Evolutionary conservation across 164 flowering plant species (phyloP), one percentile per base, ranked within the genome.

Genomic region (Macadamia tetraphylla): DNA sequence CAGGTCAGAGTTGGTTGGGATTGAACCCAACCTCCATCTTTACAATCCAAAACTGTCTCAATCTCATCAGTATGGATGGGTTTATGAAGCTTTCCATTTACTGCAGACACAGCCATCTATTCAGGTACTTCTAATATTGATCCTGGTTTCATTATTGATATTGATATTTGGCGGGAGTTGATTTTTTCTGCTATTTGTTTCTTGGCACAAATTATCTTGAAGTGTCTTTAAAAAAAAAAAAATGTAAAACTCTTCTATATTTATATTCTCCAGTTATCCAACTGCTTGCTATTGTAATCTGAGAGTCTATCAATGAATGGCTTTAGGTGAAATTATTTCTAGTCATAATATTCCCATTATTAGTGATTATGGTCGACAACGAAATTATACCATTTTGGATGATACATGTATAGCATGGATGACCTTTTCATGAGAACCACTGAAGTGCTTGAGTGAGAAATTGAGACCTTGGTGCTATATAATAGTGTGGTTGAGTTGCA

Each of bases 61-160:
- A 61, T 59, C 75, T 75, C 63, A 68, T 71, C 86, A 81, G 65
- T 9, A 58, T 60, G 73, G 75, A 55, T 75, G 75, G 65, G 87
- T 85, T 68, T 73, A 80, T 72, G 87, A 85, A 71, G 92, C 91
- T 62, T 85, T 92, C 60, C 81, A 78, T 73, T 60, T 88, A 60
- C 62, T 92, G 77, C 85, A 80, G 65, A 83, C 81, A 17, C 91
- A 92, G 7, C 87, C 92, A 68, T 73, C 83, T 63, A 78, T 92
- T 76, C 94, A 90, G 96, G 96, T 91, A 52, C 67, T 55, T 67
- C 46, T 52, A 6, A n/a, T 65, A 3, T 23, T 9, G 4, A 49
- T 23, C 35, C 1, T 53, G 32, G 15, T 53, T 53, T 14, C 57
- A 12, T 53, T 53, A 53, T 53, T 53, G 18, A 7, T 44, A 3